Evolutionary conservation across 148 eudicot genomes (phyloP).

Genomic region (Cornus florida): DNA sequence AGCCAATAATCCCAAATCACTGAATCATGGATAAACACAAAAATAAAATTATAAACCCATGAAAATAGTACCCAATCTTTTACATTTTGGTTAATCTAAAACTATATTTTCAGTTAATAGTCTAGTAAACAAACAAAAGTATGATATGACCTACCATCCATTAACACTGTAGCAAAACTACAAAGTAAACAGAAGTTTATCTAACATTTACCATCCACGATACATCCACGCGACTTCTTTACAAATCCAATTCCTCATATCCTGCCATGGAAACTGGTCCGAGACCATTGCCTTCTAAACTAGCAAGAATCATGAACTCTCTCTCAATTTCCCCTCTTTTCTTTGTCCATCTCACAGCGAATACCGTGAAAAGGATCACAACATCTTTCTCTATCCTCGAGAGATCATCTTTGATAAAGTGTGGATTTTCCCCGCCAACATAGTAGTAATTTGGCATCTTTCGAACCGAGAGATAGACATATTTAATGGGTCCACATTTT

Average conservation of each 20-base stretch:
- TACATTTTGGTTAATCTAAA: no score
- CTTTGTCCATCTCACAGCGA: slow-evolving; percentile 40
- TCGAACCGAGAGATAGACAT: slow-evolving; percentile 26
- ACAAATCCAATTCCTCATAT: slow-evolving; percentile 36
- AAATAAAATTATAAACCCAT: no score
- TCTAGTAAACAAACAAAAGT: no score
- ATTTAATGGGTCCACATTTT: slow-evolving; percentile 41
- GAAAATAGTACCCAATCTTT: no score
- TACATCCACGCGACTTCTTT: background rate
- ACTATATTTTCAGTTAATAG: no score
- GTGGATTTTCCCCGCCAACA: slow-evolving; percentile 13
- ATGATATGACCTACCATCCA: no score
- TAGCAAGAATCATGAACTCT: slow-evolving; percentile 39
- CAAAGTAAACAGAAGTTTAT: no score
- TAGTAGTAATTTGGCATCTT: slow-evolving; percentile 38
- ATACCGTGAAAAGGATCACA: slow-evolving; percentile 40
- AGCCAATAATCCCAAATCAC: no score
- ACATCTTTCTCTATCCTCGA: slow-evolving; percentile 43
- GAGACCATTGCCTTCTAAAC: slow-evolving; percentile 44
- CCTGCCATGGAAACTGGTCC: slow-evolving; percentile 50
- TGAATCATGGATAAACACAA: no score
- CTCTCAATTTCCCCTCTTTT: slow-evolving; percentile 7
- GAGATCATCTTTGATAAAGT: slow-evolving; percentile 25
- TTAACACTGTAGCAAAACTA: no score
- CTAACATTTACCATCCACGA: no score